Percentiles rank a stretch among this genome's conserved stretches.
phyloP scores from a whole-genome alignment of 495 filamentous ascomycete species.

The Amphirosellinia nigrospora region DNA sequence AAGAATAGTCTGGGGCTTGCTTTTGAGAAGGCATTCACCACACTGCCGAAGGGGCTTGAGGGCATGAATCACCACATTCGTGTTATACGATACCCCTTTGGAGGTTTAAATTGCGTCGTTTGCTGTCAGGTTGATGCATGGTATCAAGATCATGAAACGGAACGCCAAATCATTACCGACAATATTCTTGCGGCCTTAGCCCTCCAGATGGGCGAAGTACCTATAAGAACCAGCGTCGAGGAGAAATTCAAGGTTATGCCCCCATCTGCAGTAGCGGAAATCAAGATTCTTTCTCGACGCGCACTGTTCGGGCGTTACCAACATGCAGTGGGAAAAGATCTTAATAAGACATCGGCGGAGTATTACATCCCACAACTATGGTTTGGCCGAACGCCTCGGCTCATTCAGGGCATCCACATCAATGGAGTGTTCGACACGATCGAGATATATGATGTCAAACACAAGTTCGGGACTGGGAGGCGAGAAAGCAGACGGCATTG shows the following conservation, averaged over 20 bases:
- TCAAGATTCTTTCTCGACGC: too few relatives aligned
- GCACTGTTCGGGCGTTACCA: too few relatives aligned
- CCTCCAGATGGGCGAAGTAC: not conserved
- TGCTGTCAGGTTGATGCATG: not conserved
- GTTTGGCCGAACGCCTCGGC: slow-evolving; percentile 7
- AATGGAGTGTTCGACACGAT: not conserved
- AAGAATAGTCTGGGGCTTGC: not conserved
- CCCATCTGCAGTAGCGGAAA: not conserved
- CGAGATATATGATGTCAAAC: not conserved
- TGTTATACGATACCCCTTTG: not conserved
- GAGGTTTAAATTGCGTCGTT: not conserved
- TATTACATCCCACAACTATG: not conserved
- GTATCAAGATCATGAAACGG: not conserved
- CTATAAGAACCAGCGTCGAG: not conserved
- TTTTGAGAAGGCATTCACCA: not conserved
- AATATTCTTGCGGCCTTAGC: not conserved
- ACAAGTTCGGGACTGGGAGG: not conserved
- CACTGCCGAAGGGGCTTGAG: not conserved
- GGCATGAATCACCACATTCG: not conserved
- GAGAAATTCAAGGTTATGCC: not conserved
- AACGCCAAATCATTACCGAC: not conserved
- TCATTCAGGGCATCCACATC: not conserved
- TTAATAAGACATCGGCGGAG: too few relatives aligned
- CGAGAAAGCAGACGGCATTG: not conserved
- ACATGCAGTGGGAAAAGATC: too few relatives aligned